Evolutionary conservation across 2,329 filamentous ascomycete species (phyloP), one percentile per base, ranked within the genome.

Genomic region (Colletotrichum viniferum): DNA sequence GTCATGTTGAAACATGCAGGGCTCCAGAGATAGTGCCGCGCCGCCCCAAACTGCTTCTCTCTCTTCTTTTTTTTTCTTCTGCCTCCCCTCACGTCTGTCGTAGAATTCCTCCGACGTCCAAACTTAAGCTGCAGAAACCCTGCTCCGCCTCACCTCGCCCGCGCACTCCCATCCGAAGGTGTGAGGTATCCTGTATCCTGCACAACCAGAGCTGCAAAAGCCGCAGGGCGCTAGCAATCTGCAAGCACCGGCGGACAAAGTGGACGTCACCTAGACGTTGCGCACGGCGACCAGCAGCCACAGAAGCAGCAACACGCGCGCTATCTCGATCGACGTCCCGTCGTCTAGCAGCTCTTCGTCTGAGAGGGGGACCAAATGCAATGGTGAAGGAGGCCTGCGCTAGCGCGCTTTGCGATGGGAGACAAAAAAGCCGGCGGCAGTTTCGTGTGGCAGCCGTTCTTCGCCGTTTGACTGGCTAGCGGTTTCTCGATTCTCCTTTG

Each of bases 1-100:
- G 71, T 74, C 71, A 70, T 28, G 58, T 24, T 76, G 73, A 73
- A 76, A 75, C 63, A 63, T 64, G 63, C 73, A 73, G 73, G 67
- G 60, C 67, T 28, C n/a, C 18, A 74, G 21, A 74, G 55, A 64
- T 55, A 64, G 48, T 74, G 60, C 60, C 58, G 60, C 36, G 56
- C 61, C 67, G 32, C 56, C 56, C 18, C 38, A 52, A n/a, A 34
- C 18, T 48, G 38, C 38, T 48, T 43, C 38, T 43, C 38, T 43
- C 43, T 52, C 5, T 7, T 21, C 7, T 7, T 21, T 52, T 48
- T 48, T 18, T 43, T 24, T 21, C 21, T 21, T 16, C 62, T 28
- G 43, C 67, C 34, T 62, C 58, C 58, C n/a, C 58, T 30, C 58
- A 62, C 55, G 21, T 58, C 0, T 60, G 67, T 43, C 30, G 34